phyloP scores from a whole-genome alignment of 345 rosid species.

The Melastoma malabathricum region DNA sequence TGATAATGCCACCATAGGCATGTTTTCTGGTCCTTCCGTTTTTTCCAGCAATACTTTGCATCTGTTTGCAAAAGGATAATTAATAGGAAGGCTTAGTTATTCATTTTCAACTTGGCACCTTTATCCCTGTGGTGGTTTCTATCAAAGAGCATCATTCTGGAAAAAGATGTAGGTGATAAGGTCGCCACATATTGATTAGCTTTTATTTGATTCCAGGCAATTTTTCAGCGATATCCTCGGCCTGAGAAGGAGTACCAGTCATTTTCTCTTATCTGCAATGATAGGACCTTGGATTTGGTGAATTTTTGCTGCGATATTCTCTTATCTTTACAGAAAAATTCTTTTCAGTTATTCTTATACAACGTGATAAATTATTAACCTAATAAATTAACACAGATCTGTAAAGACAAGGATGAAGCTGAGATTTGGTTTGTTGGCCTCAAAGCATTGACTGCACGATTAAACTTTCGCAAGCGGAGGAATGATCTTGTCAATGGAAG shows the following conservation, averaged over 20 bases:
- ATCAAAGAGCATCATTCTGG: too few relatives aligned
- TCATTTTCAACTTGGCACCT: too few relatives aligned
- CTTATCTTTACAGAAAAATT: too few relatives aligned
- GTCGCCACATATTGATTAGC: background rate
- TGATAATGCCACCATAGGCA: too few relatives aligned
- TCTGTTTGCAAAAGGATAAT: too few relatives aligned
- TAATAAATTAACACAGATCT: conserved; percentile 36
- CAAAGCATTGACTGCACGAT: conserved; percentile 44
- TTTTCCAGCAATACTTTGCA: too few relatives aligned
- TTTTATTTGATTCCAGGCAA: conserved; percentile 45
- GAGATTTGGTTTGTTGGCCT: conserved; percentile 89
- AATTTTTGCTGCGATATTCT: conserved; percentile 10
- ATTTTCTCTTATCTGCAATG: conserved; percentile 74
- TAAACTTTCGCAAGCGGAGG: conserved; percentile 38
- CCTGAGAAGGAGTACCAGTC: conserved; percentile 98
- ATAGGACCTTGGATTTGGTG: conserved; percentile 84
- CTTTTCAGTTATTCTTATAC: too few relatives aligned
- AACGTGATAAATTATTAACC: background rate
- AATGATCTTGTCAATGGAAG: conserved; percentile 31
- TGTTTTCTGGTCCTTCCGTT: too few relatives aligned
- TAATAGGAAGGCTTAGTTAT: too few relatives aligned
- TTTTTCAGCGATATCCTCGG: conserved; percentile 83
- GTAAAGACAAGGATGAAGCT: conserved; percentile 96
- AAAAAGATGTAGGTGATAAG: too few relatives aligned
- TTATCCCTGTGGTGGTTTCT: too few relatives aligned